Base-by-base conservation (phyloP, 108 stramenopile genomes). In the Cyclotella kingstonii region DNA sequence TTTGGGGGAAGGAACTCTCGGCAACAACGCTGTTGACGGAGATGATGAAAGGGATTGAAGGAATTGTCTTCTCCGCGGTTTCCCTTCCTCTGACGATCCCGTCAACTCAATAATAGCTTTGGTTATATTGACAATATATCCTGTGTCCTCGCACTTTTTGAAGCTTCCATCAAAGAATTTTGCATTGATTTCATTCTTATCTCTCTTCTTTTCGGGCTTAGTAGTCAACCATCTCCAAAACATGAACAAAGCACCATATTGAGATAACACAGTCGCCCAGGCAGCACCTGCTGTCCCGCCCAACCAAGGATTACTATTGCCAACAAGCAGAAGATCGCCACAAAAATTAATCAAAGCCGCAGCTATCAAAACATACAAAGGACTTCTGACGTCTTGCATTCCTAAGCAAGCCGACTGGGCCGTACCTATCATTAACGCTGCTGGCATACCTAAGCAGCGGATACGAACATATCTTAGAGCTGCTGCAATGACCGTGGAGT, bases 221-320 rank as follows among this genome's bases (percentile, higher is more conserved):
- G 65, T 47, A 10, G 46, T 45, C 65, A 90, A 68, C 92, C 89
- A 90, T 30, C 76, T 68, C 26, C 80, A 56, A 72, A 90, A 94
- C 59, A 90, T 58, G 0, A 64, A 62, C 8, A 90, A 58, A 0
- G 89, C 93, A 21, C 79, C 82, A 68, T 82, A 94, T 41, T 90
- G 93, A 29, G 82, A 84, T 47, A 90, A 78, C 18, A 85, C 83
- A 2, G 93, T 94, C 1, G 93, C 93, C 93, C 93, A 94, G n/a
- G 93, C 89, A 8, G 93, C 93, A 22, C 93, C 93, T 0, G 87
- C 85, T 0, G 87, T 82, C 9, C 93, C 93, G 18, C 90, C 86
- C 46, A 91, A 71, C 69, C 72, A 76, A 0, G 71, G 58, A 60
- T 84, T 63, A 2, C 51, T 44, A 22, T 59, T 55, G 4, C 85